Conservation (phyloP, 805 yeast species). For the Clavispora carvajalis region DNA sequence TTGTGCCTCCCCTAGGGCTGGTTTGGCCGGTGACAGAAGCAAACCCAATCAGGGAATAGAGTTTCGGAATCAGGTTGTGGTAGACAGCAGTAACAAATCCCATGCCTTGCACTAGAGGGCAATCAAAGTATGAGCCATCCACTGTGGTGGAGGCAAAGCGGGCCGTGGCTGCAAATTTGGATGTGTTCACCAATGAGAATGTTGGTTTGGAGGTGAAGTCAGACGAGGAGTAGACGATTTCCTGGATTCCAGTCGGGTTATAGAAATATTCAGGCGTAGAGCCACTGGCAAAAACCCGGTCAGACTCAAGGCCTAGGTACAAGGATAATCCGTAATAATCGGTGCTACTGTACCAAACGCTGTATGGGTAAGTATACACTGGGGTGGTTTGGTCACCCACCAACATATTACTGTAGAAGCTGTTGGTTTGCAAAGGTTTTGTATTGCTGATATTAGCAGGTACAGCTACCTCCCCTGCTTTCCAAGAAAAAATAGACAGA, state of each 20-base stretch:
- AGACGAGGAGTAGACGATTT: conserved; percentile 51
- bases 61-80: conserved; percentile 48
- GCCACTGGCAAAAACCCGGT: conserved; percentile 33
- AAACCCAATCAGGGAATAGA: conserved; percentile 14
- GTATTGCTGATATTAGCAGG: conserved; percentile 44
- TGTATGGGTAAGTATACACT: conserved; percentile 64
- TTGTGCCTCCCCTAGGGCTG: background rate
- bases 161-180: background rate
- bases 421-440: conserved; percentile 62
- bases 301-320: conserved; percentile 46
- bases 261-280: conserved; percentile 33
- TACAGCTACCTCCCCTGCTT: conserved; percentile 21
- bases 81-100: conserved; percentile 52
- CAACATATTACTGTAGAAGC: conserved; percentile 64
- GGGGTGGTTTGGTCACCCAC: conserved; percentile 50
- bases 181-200: conserved; percentile 8
- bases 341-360: conserved; percentile 48
- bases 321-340: conserved; percentile 54
- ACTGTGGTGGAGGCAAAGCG: conserved; percentile 20
- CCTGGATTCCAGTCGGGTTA: conserved; percentile 53
- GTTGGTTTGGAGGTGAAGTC: conserved; percentile 37
- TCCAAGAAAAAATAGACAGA: background rate
- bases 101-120: conserved; percentile 57
- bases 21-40: background rate
- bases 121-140: conserved; percentile 31